Conservation (phyloP, 169 alveolate genomes). For the Cryptosporidium parvum region DNA sequence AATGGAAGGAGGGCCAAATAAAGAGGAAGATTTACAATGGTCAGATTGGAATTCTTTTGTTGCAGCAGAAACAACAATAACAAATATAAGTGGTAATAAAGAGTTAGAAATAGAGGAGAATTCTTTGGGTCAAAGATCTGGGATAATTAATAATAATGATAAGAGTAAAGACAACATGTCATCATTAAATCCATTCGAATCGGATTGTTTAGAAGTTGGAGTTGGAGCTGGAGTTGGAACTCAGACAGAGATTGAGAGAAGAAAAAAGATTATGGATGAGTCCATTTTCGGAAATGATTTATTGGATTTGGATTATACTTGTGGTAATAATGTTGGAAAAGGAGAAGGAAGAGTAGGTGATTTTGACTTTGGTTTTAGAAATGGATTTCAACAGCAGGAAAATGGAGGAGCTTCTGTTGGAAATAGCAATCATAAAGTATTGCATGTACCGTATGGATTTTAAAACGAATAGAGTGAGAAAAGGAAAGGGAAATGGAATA, state of each 20-base stretch:
- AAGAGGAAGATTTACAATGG: neutral
- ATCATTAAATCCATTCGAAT: constrained; percentile 15
- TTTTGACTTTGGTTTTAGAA: no score
- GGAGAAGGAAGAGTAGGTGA: neutral
- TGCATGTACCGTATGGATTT: constrained; percentile 34
- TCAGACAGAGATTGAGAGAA: neutral
- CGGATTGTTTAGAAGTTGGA: neutral
- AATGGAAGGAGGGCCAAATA: neutral
- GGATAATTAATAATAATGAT: neutral
- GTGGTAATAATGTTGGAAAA: neutral
- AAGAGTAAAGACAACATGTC: neutral
- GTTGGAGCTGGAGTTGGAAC: neutral
- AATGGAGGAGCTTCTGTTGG: neutral
- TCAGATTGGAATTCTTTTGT: constrained; percentile 43
- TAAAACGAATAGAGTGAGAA: neutral
- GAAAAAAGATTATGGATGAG: neutral
- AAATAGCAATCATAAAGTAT: neutral
- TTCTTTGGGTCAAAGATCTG: neutral
- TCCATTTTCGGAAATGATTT: neutral
- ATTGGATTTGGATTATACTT: neutral
- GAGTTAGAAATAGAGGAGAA: neutral
- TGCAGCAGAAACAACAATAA: constrained; percentile 11
- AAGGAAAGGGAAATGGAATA: no score
- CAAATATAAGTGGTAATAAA: no score
- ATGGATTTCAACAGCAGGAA: neutral